phyloP scores from a whole-genome alignment of 192 early-diverging fungal species.

The Coemansia pectinata region DNA sequence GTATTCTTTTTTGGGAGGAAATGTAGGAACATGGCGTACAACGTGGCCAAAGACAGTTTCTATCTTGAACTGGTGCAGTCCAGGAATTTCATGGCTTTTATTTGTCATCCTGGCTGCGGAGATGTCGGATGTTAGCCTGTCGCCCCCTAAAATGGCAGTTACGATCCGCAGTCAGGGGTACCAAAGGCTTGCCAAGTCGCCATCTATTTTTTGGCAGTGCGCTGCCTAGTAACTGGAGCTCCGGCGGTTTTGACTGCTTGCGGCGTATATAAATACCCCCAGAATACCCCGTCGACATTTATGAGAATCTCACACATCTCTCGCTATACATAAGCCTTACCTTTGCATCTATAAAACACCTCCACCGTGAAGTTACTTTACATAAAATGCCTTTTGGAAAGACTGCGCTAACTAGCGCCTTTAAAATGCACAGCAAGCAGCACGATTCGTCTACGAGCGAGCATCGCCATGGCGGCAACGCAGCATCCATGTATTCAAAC shows the following conservation, averaged over 20 bases:
- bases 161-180: slow-evolving; percentile 4
- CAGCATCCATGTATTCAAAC: neutral
- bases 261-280: neutral
- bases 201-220: neutral
- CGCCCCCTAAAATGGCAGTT: neutral
- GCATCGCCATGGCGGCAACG: neutral
- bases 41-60: neutral
- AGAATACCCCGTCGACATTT: neutral
- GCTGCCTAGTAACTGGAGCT: neutral
- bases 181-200: neutral
- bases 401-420: neutral
- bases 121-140: neutral
- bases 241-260: neutral
- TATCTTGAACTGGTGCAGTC: neutral
- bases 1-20: neutral
- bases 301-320: neutral
- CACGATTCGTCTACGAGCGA: neutral
- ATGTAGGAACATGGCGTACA: neutral
- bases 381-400: slow-evolving; percentile 5
- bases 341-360: neutral
- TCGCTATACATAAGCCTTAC: neutral
- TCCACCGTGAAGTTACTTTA: neutral
- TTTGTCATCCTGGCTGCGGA: neutral
- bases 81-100: neutral
- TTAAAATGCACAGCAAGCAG: neutral